Percentiles rank a stretch among this genome's conserved stretches.
Conservation (phyloP, 2,329 filamentous ascomycete species). For the Ascochyta rabiei region DNA sequence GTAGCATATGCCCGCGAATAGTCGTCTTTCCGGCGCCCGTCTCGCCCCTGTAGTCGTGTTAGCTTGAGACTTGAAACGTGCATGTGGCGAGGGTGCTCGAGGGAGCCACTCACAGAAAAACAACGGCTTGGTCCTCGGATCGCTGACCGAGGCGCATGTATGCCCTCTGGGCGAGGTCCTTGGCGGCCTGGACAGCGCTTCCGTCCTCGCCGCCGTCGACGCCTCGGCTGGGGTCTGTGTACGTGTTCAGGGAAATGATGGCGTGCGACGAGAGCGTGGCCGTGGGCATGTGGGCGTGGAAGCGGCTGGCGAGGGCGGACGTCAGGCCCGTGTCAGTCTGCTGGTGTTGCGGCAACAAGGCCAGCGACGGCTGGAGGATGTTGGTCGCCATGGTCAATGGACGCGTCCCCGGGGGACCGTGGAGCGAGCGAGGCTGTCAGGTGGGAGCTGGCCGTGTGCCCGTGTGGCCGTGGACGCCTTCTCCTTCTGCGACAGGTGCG, state of each 20-base stretch:
- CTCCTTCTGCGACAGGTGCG: conserved; percentile 1
- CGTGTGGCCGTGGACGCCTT: not conserved
- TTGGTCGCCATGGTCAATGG: conserved; percentile 63
- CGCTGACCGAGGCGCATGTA: conserved; percentile 85
- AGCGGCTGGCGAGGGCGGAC: conserved; percentile 83
- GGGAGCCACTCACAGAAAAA: conserved; percentile 78
- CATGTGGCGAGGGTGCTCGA: not conserved
- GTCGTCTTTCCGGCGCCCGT: conserved; percentile 97
- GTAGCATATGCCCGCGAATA: conserved; percentile 84
- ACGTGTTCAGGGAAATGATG: conserved; percentile 91
- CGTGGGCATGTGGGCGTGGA: conserved; percentile 88
- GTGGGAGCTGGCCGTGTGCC: conserved; percentile 15
- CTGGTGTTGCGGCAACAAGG: conserved; percentile 82
- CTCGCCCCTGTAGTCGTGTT: conserved; percentile 71
- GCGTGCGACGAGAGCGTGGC: conserved; percentile 90
- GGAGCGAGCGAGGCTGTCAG: conserved; percentile 36
- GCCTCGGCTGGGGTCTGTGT: conserved; percentile 85
- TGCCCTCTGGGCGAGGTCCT: conserved; percentile 86
- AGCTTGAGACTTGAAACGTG: not conserved
- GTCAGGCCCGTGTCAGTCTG: conserved; percentile 81
- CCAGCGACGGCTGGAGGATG: conserved; percentile 72
- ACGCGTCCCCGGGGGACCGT: conserved; percentile 49
- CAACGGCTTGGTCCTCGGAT: conserved; percentile 88
- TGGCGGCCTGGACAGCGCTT: conserved; percentile 88
- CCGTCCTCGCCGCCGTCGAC: conserved; percentile 90